A percentile compares a stretch with the other conserved stretches of the same genome.
Evolutionary conservation across 371 early-diverging fungal genomes (phyloP).

Genomic region (Amoeboaphelidium protococcarum): DNA sequence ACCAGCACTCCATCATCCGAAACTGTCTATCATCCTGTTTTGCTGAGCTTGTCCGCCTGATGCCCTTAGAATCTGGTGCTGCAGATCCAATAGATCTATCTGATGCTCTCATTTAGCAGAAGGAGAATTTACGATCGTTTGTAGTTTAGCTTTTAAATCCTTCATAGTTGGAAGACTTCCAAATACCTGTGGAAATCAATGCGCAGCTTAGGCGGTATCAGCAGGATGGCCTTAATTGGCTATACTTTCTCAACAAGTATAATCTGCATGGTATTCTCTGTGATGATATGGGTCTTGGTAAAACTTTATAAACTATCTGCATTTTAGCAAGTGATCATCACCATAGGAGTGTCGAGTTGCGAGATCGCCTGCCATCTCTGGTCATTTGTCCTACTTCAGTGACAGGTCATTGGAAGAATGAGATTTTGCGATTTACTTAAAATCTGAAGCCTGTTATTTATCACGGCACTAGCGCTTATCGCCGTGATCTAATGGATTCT

Average conservation of each 20-base stretch:
- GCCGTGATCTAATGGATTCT: conserved; percentile 22
- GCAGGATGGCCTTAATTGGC: conserved; percentile 92
- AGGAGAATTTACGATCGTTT: conserved; percentile 61
- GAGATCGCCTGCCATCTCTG: conserved; percentile 42
- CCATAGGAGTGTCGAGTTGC: conserved; percentile 24
- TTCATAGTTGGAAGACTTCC: conserved; percentile 51
- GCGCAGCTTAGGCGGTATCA: conserved; percentile 83
- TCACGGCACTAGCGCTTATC: conserved; percentile 47
- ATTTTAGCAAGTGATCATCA: conserved; percentile 72
- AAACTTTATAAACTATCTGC: conserved; percentile 92
- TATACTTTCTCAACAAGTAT: conserved; percentile 85
- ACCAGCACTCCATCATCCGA: no score
- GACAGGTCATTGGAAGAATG: conserved; percentile 93
- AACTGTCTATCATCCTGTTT: background rate
- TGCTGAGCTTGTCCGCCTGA: background rate
- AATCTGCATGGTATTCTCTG: conserved; percentile 91
- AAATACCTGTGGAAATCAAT: conserved; percentile 57
- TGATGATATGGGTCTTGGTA: conserved; percentile 98
- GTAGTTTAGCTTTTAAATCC: conserved; percentile 71
- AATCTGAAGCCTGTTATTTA: conserved; percentile 54
- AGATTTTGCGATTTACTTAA: conserved; percentile 55
- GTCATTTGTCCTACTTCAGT: conserved; percentile 94
- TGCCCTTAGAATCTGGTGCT: background rate
- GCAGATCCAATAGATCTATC: background rate
- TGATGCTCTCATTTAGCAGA: conserved; percentile 37